A percentile compares a stretch with the other conserved stretches of the same genome.
phyloP scores from a whole-genome alignment of 2,329 filamentous ascomycete species.

The Pseudogymnoascus sp. region DNA sequence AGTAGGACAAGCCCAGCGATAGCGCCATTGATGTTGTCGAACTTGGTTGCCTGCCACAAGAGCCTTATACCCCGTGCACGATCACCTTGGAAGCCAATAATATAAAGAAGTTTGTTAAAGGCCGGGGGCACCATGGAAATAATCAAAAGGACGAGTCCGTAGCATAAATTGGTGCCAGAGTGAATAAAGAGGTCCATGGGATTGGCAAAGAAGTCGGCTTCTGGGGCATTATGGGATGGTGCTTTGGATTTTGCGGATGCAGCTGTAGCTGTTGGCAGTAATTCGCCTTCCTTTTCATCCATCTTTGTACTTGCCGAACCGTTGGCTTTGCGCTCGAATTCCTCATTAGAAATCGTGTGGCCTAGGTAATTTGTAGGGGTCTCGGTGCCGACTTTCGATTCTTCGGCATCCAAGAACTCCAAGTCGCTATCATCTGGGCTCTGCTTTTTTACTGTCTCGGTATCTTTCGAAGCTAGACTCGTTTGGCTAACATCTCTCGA shows the following conservation, averaged over 20 bases:
- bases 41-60: constrained; percentile 84
- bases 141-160: constrained; percentile 74
- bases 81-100: constrained; percentile 88
- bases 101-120: constrained; percentile 75
- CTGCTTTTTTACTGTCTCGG: constrained; percentile 8
- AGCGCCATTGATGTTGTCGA: constrained; percentile 85
- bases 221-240: constrained; percentile 39
- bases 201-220: constrained; percentile 59
- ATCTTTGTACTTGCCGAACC: not conserved
- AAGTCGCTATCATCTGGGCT: constrained; percentile 33
- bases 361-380: constrained; percentile 38
- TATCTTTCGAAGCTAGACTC: not conserved
- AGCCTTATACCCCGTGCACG: constrained; percentile 72
- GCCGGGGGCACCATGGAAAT: constrained; percentile 90
- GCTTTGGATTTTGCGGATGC: constrained; percentile 18
- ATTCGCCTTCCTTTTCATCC: not conserved
- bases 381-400: constrained; percentile 35
- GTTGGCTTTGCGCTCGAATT: constrained; percentile 2
- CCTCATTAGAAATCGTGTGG: constrained; percentile 42
- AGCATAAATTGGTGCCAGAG: constrained; percentile 81
- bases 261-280: not conserved
- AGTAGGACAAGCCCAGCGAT: constrained; percentile 75
- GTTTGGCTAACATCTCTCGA: not conserved
- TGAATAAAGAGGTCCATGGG: constrained; percentile 83
- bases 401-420: constrained; percentile 50